Conservation (phyloP, 228 moss, liverwort and hornwort genomes). For the Sphagnum fallax region DNA sequence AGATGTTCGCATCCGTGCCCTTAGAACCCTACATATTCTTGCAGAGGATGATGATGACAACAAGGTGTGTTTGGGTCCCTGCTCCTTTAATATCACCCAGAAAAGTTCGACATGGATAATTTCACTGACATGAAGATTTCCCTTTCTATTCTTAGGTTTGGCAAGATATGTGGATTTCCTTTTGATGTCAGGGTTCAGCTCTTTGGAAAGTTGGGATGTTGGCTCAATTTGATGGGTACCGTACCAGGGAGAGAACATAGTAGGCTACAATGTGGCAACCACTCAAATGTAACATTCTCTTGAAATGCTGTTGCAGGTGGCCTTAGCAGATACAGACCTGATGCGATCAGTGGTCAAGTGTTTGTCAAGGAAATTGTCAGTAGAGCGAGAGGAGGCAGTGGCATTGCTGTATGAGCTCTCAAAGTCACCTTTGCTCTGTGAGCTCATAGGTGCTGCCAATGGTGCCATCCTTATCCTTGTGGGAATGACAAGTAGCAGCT, state of each 20-base stretch:
- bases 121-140: no score
- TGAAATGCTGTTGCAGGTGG: conserved; percentile 43
- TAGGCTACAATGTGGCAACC: no score
- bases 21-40: conserved; percentile 57
- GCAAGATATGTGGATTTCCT: no score
- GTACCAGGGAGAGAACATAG: no score
- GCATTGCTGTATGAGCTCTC: conserved; percentile 81
- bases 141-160: no score
- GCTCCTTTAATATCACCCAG: neutral
- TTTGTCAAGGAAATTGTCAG: conserved; percentile 63
- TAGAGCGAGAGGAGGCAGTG: conserved; percentile 86
- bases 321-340: conserved; percentile 66
- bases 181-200: no score
- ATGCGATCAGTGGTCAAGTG: conserved; percentile 69
- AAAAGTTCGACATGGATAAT: no score
- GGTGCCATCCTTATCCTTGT: conserved; percentile 89
- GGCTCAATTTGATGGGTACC: no score
- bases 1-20: conserved; percentile 59
- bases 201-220: no score
- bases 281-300: no score
- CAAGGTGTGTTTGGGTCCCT: conserved; percentile 19
- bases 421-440: conserved; percentile 58
- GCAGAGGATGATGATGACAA: conserved; percentile 85
- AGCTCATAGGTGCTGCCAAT: conserved; percentile 79
- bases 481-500: conserved; percentile 87